phyloP scores from a whole-genome alignment of 306 rosid species.

The Leucaena leucocephala region DNA sequence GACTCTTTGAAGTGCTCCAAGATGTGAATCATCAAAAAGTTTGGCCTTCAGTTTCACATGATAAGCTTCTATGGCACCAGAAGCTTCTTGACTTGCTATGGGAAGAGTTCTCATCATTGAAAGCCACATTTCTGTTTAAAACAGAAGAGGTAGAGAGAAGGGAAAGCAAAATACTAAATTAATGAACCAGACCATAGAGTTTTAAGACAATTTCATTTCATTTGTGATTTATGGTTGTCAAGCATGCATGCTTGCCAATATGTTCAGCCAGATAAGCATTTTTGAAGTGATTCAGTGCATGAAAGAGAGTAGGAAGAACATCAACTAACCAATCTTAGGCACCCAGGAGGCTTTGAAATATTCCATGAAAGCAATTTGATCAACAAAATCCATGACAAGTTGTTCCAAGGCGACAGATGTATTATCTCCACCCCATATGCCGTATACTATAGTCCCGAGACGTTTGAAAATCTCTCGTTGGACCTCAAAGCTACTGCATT shows the following conservation, averaged over 20 bases:
- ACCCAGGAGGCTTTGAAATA: slow-evolving; percentile 84
- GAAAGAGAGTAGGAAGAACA: slow-evolving; percentile 48
- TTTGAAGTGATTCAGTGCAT: slow-evolving; percentile 1
- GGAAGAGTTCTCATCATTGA: slow-evolving; percentile 75
- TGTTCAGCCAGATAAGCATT: slow-evolving; percentile 9
- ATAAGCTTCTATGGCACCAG: slow-evolving; percentile 92
- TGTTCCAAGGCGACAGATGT: slow-evolving; percentile 60
- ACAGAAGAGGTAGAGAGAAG: slow-evolving; percentile 11
- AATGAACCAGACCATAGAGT: neutral
- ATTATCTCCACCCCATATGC: slow-evolving; percentile 72
- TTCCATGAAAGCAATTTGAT: slow-evolving; percentile 84
- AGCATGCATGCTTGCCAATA: slow-evolving; percentile 8
- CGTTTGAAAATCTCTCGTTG: slow-evolving; percentile 86
- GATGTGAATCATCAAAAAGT: slow-evolving; percentile 92
- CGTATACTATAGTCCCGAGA: slow-evolving; percentile 67
- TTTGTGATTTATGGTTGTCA: slow-evolving; percentile 5
- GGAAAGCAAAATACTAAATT: slow-evolving; percentile 28
- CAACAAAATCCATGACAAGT: slow-evolving; percentile 76
- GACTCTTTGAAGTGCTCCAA: slow-evolving; percentile 93
- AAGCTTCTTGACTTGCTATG: slow-evolving; percentile 92
- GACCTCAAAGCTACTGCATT: slow-evolving; percentile 74
- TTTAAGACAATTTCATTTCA: slow-evolving; percentile 6
- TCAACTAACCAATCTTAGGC: slow-evolving; percentile 82
- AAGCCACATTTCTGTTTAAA: slow-evolving; percentile 87
- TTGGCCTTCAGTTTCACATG: slow-evolving; percentile 86